Base-by-base conservation (phyloP, 2,329 filamentous ascomycete species). In the Colletotrichum orbiculare region DNA sequence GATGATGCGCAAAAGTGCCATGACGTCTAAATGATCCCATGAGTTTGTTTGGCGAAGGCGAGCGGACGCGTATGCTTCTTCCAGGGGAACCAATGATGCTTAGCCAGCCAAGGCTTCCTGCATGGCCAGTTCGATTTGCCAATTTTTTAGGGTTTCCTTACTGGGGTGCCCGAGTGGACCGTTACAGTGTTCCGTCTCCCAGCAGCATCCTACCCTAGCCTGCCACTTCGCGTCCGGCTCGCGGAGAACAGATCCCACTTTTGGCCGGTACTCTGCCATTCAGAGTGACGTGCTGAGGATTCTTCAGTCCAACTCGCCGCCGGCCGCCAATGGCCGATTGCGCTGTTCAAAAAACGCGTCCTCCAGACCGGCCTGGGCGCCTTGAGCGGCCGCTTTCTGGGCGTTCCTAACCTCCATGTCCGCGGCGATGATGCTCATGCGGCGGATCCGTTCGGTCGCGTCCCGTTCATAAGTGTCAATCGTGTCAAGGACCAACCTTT, bases 371-470 rank as follows among this genome's bases (percentile, higher is more conserved):
- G 55, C 35, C 9, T 38, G 35, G 54, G 47, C 39, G 5, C 48
- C 37, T 25, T 62, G 50, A 11, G 37, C 37, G 37, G 42, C 59
- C 17, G 54, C 54, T 60, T 69, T 69, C 15, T 58, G 58, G 10
- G 49, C 25, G 2, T 74, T 76, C 68, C 82, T 85, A 34, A 94
- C 84, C 69, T 96, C 92, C 35, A 97, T 81, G 8, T 92, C 91
- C 0, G 93, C 91, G 35, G 89, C 86, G 5, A 89, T 76, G 65
- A 97, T 86, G 69, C 91, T 93, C 73, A 97, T 89, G 50, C 91
- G 88, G 56, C 94, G 83, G 56, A 98, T 83, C 47, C 93, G 88
- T 69, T 96, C 84, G 56, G 92, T 85, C 6, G 94, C 88, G 67
- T 93, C 90, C 54, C 87, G 85, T 72, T 94, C 89, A 72, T 96